Conservation (phyloP, 345 rosid species). For the Aurinia saxatilis region DNA sequence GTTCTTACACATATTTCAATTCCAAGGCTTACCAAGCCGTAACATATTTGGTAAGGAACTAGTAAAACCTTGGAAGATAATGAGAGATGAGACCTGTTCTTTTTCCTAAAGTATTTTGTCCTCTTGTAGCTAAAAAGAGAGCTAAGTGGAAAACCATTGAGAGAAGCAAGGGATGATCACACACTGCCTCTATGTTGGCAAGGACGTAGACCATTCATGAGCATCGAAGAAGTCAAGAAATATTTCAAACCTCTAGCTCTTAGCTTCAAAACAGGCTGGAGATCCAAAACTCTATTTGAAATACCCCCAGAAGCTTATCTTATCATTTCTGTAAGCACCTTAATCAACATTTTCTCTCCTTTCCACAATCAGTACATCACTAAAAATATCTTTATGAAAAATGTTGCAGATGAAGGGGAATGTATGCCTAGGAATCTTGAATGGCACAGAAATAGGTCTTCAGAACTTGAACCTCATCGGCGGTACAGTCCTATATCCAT, state of each 20-base stretch:
- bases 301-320: conserved; percentile 71
- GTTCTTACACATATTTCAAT: conserved; percentile 84
- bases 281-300: conserved; percentile 43
- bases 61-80: neutral
- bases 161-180: conserved; percentile 52
- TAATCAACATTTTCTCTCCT: neutral
- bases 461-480: conserved; percentile 62
- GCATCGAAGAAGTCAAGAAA: conserved; percentile 53
- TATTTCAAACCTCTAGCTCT: conserved; percentile 67
- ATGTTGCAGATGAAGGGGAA: conserved; percentile 59
- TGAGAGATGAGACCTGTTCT: neutral
- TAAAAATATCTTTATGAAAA: neutral
- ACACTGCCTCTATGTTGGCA: conserved; percentile 90
- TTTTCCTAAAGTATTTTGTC: neutral
- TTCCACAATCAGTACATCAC: neutral
- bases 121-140: conserved; percentile 46
- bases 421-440: conserved; percentile 81
- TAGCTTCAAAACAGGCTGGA: conserved; percentile 48
- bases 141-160: conserved; percentile 44
- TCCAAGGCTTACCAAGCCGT: conserved; percentile 53
- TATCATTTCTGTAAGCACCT: conserved; percentile 64
- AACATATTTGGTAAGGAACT: conserved; percentile 41
- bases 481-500: conserved; percentile 43
- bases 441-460: conserved; percentile 75
- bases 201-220: conserved; percentile 71